Conservation (phyloP, 805 yeast species). For the Cyberlindnera subsufficiens region DNA sequence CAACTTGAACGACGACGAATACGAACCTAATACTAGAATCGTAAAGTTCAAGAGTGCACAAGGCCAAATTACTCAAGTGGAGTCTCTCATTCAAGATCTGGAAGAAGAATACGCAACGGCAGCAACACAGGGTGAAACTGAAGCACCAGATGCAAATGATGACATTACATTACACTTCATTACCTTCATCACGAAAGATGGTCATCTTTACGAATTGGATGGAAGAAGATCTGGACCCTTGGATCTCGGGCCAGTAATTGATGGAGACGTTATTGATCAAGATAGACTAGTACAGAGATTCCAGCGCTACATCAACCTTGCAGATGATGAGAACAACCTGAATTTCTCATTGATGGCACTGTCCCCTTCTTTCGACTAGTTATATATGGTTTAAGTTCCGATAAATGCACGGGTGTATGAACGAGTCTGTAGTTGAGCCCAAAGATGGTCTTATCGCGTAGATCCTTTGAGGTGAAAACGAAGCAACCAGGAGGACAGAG, state of each 20-base stretch:
- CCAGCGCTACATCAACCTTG: slow-evolving; percentile 57
- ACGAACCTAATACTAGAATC: slow-evolving; percentile 10
- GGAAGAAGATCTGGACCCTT: slow-evolving; percentile 81
- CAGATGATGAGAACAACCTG: slow-evolving; percentile 52
- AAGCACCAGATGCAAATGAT: slow-evolving; percentile 54
- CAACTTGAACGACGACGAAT: slow-evolving; percentile 29
- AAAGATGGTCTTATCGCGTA: too few species aligned
- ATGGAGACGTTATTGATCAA: slow-evolving; percentile 49
- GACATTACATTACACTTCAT: slow-evolving; percentile 70
- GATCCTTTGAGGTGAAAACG: background rate
- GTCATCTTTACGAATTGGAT: slow-evolving; percentile 74
- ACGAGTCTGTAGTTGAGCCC: too few species aligned
- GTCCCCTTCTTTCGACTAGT: slow-evolving; percentile 44
- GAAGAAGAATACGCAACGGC: slow-evolving; percentile 39
- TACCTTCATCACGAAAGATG: slow-evolving; percentile 55
- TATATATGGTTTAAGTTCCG: background rate
- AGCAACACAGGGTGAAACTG: slow-evolving; percentile 38
- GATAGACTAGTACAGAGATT: slow-evolving; percentile 47
- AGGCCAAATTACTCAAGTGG: slow-evolving; percentile 18
- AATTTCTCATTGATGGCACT: slow-evolving; percentile 77
- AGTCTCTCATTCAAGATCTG: slow-evolving; percentile 39
- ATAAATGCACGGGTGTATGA: background rate
- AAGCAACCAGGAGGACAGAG: too few species aligned
- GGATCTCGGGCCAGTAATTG: slow-evolving; percentile 39
- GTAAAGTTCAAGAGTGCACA: slow-evolving; percentile 11